Evolutionary conservation across 768 basidiomycete genomes (phyloP), one percentile per base, ranked within the genome.

Genomic region (Amanita polypyramis): DNA sequence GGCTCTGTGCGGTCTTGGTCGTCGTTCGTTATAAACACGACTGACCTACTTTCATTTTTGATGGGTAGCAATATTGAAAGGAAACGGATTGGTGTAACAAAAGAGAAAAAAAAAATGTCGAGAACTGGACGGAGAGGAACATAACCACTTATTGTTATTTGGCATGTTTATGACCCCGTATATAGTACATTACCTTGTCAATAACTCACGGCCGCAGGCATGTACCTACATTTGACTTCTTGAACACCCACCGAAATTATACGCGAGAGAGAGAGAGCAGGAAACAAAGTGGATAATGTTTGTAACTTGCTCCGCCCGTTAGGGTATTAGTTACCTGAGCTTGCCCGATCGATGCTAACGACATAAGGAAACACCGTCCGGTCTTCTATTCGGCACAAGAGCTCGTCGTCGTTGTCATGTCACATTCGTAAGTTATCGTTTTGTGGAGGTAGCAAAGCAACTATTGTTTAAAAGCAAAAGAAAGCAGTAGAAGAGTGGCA

Each of bases 1-100:
- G 34, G 77, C 76, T 36, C 62, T 85, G 15, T 85, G 82, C 58
- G 82, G 82, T 29, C 66, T 76, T 48, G 70, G 71, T 23, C 61
- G 65, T 44, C 38, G 47, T 34, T 49, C 12, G 19, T 39, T 17
- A 20, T 8, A 25, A 15, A 21, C 15, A n/a, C 8, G 17, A 17
- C 15, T 27, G 25, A 27, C 25, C 25, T 32, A 44, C 12, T 25
- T 10, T 15, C 15, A 2, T 15, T 15, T 12, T 27, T 23, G 41
- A 4, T 11, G 11, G n/a, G n/a, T 34, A 14, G 34, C 34, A 12
- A 3, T 21, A 37, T 5, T 15, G 21, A 7, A 19, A 21, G 9
- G 20, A 20, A 40, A 40, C 9, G 20, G 39, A 4, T 23, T n/a
- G n/a, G n/a, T n/a, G n/a, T n/a, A n/a, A 19, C 20, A 32, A 17